Evolutionary conservation across 257 asterid genomes (phyloP).

Genomic region (Eucommia ulmoides): DNA sequence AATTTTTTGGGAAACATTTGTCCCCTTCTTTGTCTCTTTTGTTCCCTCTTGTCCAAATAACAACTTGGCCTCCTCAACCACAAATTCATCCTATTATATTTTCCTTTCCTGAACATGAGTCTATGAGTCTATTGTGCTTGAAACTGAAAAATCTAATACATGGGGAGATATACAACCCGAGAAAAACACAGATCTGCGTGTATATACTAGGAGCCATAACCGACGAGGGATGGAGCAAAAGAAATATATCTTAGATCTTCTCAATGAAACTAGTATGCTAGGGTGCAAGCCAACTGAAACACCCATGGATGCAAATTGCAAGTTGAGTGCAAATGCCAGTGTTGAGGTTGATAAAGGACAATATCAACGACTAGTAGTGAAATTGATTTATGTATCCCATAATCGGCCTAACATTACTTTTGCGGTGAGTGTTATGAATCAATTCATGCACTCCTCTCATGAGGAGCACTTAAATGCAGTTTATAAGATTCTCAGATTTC

Average conservation of each 20-base stretch:
- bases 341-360: background rate
- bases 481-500: background rate
- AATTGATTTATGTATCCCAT: background rate
- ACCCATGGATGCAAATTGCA: too few species aligned
- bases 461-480: background rate
- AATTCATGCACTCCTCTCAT: background rate
- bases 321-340: background rate
- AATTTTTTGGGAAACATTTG: too few species aligned
- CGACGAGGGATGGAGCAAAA: too few species aligned
- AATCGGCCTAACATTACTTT: background rate
- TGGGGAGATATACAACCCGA: background rate
- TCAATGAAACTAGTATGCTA: background rate
- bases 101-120: background rate
- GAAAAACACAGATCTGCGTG: background rate
- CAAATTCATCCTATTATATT: background rate
- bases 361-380: background rate
- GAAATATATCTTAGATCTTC: too few species aligned
- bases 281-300: background rate
- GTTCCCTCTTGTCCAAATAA: too few species aligned
- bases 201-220: too few species aligned
- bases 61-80: too few species aligned
- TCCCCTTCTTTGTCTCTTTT: too few species aligned
- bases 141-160: background rate
- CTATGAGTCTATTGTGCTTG: background rate
- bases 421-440: background rate